Percentiles rank a stretch among this genome's conserved stretches.
Evolutionary conservation across 345 rosid genomes (phyloP).

Genomic region (Citrus hindsii): DNA sequence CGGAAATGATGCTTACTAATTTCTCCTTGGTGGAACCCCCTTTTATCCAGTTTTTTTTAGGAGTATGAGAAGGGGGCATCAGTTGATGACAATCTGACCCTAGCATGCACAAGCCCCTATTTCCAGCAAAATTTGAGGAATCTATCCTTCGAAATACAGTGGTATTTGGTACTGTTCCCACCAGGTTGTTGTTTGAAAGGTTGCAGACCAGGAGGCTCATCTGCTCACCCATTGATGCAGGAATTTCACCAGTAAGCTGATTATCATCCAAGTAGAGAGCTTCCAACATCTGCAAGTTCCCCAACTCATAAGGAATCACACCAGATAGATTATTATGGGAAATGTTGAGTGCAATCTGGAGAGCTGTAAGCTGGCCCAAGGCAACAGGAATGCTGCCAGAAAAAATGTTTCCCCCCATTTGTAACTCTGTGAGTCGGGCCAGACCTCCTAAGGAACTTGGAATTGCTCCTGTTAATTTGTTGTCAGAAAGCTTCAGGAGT

Average conservation of each 20-base stretch:
- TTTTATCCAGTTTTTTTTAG: conserved; percentile 34
- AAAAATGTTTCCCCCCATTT: conserved; percentile 78
- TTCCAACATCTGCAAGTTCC: conserved; percentile 73
- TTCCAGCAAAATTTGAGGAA: conserved; percentile 63
- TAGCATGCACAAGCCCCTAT: conserved; percentile 49
- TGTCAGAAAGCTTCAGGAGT: conserved; percentile 71
- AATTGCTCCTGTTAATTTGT: conserved; percentile 51
- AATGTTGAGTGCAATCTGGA: conserved; percentile 80
- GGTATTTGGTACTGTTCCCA: conserved; percentile 59
- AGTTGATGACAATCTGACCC: conserved; percentile 36
- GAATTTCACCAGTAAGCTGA: conserved; percentile 68
- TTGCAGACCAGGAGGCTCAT: conserved; percentile 77
- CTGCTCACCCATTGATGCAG: conserved; percentile 57
- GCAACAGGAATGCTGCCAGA: conserved; percentile 57
- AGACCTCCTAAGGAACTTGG: conserved; percentile 62
- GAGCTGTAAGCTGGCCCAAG: conserved; percentile 60
- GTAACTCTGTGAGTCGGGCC: conserved; percentile 67
- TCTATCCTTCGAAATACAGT: conserved; percentile 63
- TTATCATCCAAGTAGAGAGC: conserved; percentile 70
- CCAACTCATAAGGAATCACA: conserved; percentile 56
- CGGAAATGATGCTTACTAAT: conserved; percentile 44
- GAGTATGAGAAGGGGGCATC: conserved; percentile 18
- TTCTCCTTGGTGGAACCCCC: conserved; percentile 33
- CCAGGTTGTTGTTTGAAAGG: conserved; percentile 69
- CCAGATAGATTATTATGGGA: conserved; percentile 73